phyloP scores from a whole-genome alignment of 2,329 filamentous ascomycete genomes.

The Sclerotinia spermophila region DNA sequence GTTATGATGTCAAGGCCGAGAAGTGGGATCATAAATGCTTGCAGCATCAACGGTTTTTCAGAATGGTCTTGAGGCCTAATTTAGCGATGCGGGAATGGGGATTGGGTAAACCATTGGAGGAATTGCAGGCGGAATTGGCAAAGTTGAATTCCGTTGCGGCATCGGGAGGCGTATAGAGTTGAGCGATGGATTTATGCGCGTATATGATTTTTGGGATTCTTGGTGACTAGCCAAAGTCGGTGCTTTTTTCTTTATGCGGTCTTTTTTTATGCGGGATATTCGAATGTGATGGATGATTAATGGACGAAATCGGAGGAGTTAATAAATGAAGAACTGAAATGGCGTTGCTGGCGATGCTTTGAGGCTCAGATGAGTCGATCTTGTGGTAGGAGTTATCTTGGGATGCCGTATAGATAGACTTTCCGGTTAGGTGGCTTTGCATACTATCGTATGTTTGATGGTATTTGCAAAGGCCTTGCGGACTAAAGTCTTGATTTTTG shows the following conservation, averaged over 20 bases:
- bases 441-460: neutral
- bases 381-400: neutral
- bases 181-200: neutral
- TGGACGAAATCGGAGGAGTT: neutral
- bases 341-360: constrained; percentile 3
- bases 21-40: constrained; percentile 34
- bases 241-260: neutral
- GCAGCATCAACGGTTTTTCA: constrained; percentile 29
- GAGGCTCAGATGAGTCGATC: constrained; percentile 5
- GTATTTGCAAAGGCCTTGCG: neutral
- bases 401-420: constrained; percentile 7
- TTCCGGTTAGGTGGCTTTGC: neutral
- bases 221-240: no score
- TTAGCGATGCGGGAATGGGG: constrained; percentile 23
- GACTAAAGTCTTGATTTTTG: neutral
- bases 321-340: neutral
- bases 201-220: neutral
- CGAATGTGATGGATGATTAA: neutral
- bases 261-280: constrained; percentile 5
- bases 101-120: constrained; percentile 10
- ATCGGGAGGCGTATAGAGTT: neutral
- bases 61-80: constrained; percentile 32
- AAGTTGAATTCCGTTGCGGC: neutral
- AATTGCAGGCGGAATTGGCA: constrained; percentile 4
- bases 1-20: constrained; percentile 30